Evolutionary conservation across 805 yeast species (phyloP).

Genomic region (Metschnikowia reukaufii): DNA sequence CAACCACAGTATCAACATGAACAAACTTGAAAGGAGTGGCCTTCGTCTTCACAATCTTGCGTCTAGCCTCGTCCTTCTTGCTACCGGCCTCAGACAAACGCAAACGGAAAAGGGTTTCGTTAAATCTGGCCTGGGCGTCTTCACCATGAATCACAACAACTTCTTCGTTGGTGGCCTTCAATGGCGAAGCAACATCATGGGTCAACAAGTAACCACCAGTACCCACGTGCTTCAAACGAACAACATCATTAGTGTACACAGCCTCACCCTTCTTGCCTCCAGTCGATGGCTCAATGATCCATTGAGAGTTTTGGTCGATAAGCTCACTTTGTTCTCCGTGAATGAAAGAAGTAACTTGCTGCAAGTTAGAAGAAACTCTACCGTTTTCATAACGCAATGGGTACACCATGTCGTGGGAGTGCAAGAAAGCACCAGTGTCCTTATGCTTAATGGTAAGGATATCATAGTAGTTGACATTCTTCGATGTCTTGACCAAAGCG

Average conservation of each 20-base stretch:
- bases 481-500: slow-evolving; percentile 67
- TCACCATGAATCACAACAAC: slow-evolving; percentile 73
- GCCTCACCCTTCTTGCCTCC: slow-evolving; percentile 29
- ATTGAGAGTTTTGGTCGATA: slow-evolving; percentile 67
- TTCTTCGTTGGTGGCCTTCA: slow-evolving; percentile 90
- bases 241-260: slow-evolving; percentile 66
- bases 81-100: slow-evolving; percentile 45
- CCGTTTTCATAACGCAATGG: slow-evolving; percentile 97
- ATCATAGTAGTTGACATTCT: slow-evolving; percentile 74
- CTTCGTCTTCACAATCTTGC: slow-evolving; percentile 62
- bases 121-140: slow-evolving; percentile 52
- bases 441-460: slow-evolving; percentile 75
- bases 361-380: slow-evolving; percentile 89
- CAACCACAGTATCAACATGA: slow-evolving; percentile 85
- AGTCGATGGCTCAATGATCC: slow-evolving; percentile 76
- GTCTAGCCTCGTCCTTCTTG: slow-evolving; percentile 42
- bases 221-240: slow-evolving; percentile 78
- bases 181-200: slow-evolving; percentile 96
- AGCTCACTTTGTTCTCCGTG: slow-evolving; percentile 33
- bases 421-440: slow-evolving; percentile 74
- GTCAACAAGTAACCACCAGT: slow-evolving; percentile 81
- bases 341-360: slow-evolving; percentile 79
- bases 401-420: slow-evolving; percentile 74
- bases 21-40: slow-evolving; percentile 67
- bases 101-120: slow-evolving; percentile 77